phyloP scores from a whole-genome alignment of 2,329 filamentous ascomycete species.

The Trichoderma sp. region DNA sequence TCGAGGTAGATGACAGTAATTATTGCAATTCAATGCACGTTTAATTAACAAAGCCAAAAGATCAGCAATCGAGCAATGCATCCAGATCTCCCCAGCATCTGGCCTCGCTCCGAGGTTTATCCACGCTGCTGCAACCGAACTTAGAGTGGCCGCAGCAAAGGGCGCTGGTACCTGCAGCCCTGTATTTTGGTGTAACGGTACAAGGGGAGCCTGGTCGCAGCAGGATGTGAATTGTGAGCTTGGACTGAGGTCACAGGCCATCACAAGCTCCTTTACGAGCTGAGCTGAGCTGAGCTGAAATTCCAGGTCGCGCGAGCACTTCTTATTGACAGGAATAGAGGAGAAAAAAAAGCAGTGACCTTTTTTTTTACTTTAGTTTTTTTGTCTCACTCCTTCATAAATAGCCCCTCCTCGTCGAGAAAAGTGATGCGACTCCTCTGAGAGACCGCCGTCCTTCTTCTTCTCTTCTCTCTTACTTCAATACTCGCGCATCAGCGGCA shows the following conservation, averaged over 20 bases:
- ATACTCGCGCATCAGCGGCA: not conserved
- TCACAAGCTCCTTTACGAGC: constrained; percentile 14
- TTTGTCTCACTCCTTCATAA: not conserved
- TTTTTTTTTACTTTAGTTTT: not conserved
- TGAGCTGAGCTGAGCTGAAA: constrained; percentile 25
- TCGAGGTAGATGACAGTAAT: not conserved
- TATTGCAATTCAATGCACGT: not conserved
- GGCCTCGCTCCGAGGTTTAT: not conserved
- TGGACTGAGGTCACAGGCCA: constrained; percentile 8
- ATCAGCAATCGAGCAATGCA: not conserved
- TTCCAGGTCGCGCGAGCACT: constrained; percentile 14
- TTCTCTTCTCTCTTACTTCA: not conserved
- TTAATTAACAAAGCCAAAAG: not conserved
- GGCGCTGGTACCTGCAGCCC: constrained; percentile 2
- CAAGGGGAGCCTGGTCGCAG: not conserved
- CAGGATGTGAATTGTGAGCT: constrained; percentile 18
- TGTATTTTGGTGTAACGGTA: not conserved
- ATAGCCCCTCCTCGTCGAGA: constrained; percentile 8
- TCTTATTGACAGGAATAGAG: not conserved
- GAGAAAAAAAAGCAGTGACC: not conserved
- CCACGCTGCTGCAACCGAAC: not conserved
- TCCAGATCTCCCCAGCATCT: not conserved
- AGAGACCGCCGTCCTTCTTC: not conserved
- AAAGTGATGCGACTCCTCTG: not conserved
- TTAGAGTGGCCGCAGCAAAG: not conserved